These are phyloP conservation scores for Lactarius vividus DNA, from an alignment of 768 basidiomycete species.

Conservation along the genomic window DNA sequence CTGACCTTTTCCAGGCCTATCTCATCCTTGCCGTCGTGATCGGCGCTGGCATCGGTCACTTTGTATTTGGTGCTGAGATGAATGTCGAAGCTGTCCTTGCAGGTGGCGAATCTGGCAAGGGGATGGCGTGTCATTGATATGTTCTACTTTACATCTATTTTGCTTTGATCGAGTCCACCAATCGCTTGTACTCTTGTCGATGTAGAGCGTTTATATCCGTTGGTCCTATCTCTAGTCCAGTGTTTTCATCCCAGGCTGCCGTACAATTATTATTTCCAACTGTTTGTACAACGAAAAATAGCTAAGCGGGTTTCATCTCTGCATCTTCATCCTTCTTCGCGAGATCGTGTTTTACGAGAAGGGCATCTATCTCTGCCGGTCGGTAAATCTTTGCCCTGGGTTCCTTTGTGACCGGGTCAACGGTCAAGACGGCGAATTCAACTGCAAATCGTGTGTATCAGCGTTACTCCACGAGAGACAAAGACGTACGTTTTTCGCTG, in stretches of 20 bases:
- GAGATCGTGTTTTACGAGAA: conserved; percentile 74
- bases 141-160: neutral
- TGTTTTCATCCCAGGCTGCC: neutral
- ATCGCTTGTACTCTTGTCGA: neutral
- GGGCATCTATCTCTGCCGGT: conserved; percentile 82
- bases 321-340: conserved; percentile 85
- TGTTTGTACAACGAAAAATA: conserved; percentile 18
- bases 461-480: conserved; percentile 13
- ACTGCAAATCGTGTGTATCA: conserved; percentile 46
- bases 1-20: conserved; percentile 57
- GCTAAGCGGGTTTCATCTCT: conserved; percentile 63
- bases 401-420: conserved; percentile 71
- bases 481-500: conserved; percentile 84
- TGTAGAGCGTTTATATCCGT: neutral
- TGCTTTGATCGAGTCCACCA: neutral
- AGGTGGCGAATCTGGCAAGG: conserved; percentile 48
- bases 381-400: conserved; percentile 91
- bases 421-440: conserved; percentile 91
- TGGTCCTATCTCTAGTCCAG: neutral
- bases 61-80: conserved; percentile 64
- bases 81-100: conserved; percentile 58
- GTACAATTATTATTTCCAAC: neutral
- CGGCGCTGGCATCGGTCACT: conserved; percentile 83
- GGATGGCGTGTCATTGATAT: conserved; percentile 75
- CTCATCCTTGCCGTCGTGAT: conserved; percentile 78